phyloP scores from a whole-genome alignment of 257 asterid species.

The Solanum dulcamara region DNA sequence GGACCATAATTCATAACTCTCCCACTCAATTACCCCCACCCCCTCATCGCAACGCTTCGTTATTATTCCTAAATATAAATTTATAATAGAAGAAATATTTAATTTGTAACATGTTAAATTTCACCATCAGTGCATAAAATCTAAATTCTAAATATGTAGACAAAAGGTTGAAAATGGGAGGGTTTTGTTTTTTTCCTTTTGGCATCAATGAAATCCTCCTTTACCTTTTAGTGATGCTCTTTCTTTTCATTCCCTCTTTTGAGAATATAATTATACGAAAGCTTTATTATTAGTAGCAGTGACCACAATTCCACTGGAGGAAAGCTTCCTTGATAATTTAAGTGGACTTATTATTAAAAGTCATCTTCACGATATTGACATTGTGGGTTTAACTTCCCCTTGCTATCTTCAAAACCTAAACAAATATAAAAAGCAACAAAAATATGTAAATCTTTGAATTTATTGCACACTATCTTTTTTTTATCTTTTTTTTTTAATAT shows the following conservation, averaged over 20 bases:
- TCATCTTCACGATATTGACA: not conserved
- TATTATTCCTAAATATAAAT: not conserved
- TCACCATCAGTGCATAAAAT: too few relatives aligned
- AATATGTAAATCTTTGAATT: not conserved
- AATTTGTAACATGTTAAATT: too few relatives aligned
- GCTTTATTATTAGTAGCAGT: conserved; percentile 28
- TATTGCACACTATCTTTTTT: not conserved
- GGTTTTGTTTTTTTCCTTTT: conserved; percentile 17
- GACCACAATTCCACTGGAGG: conserved; percentile 61
- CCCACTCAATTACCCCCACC: not conserved
- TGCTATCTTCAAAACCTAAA: conserved; percentile 1
- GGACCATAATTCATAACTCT: not conserved
- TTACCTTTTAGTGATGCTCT: conserved; percentile 41
- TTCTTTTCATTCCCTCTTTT: conserved; percentile 38
- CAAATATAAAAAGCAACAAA: not conserved
- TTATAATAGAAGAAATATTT: too few relatives aligned
- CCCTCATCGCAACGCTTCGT: not conserved
- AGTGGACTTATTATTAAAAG: not conserved
- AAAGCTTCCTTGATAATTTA: not conserved
- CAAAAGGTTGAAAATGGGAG: not conserved
- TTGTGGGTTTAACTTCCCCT: not conserved
- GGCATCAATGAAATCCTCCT: conserved; percentile 29
- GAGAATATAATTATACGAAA: conserved; percentile 17
- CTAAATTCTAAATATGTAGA: not conserved
- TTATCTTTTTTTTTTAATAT: not conserved